Evolutionary conservation across 257 asterid species (phyloP).

Genomic region (Nicotiana knightiana): DNA sequence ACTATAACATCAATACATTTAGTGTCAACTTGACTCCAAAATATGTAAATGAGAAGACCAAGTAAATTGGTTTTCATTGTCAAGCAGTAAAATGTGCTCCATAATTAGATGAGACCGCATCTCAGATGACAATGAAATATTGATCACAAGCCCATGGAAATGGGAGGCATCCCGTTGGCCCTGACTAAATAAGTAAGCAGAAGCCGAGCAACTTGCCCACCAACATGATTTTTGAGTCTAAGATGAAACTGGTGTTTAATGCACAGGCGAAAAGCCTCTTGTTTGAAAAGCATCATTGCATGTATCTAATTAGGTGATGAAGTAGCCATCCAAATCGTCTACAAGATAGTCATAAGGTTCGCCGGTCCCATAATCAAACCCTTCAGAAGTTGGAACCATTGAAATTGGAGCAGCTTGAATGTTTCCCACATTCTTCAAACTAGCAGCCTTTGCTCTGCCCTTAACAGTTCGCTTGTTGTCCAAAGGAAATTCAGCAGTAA

Average conservation of each 20-base stretch:
- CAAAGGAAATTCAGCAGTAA: constrained; percentile 65
- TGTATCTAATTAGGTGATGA: constrained; percentile 21
- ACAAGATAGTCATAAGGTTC: constrained; percentile 50
- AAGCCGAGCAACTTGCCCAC: background rate
- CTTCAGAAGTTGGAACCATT: constrained; percentile 29
- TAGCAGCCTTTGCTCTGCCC: constrained; percentile 22
- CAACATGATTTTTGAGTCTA: constrained; percentile 5
- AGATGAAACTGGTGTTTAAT: constrained; percentile 21
- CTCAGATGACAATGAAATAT: constrained; percentile 36
- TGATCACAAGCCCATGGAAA: constrained; percentile 24
- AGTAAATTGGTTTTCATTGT: background rate
- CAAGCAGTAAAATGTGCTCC: constrained; percentile 30
- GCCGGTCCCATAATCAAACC: constrained; percentile 32
- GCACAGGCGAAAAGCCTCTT: constrained; percentile 22
- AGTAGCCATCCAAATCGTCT: constrained; percentile 51
- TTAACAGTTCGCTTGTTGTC: constrained; percentile 33
- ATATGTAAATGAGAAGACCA: background rate
- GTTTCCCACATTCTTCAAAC: constrained; percentile 15
- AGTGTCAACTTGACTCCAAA: background rate
- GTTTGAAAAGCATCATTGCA: constrained; percentile 16
- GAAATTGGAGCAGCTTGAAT: constrained; percentile 12
- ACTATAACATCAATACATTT: constrained; percentile 1
- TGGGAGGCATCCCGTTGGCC: background rate
- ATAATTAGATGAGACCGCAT: constrained; percentile 27
- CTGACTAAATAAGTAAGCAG: background rate